Evolutionary conservation across 345 rosid genomes (phyloP).

Genomic region (Euphorbia lathyris): DNA sequence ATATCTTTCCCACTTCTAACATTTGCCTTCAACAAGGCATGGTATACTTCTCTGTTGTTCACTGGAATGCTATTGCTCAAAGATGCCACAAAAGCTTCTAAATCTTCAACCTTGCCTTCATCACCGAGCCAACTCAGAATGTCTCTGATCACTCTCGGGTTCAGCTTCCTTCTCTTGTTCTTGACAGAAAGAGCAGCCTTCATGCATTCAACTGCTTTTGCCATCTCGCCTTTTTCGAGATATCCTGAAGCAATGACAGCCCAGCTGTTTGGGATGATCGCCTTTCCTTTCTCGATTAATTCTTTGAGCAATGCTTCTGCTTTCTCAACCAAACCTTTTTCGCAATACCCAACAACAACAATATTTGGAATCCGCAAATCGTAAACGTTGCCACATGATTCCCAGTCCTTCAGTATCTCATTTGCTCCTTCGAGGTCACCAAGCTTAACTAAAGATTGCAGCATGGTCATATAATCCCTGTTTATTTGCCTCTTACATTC

Average conservation of each 20-base stretch:
- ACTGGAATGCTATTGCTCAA: slow-evolving; percentile 36
- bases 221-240: slow-evolving; percentile 35
- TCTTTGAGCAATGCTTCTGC: slow-evolving; percentile 59
- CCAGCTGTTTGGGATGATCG: slow-evolving; percentile 59
- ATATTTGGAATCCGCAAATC: slow-evolving; percentile 55
- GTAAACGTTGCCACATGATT: slow-evolving; percentile 53
- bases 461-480: slow-evolving; percentile 55
- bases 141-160: slow-evolving; percentile 38
- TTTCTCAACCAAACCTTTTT: slow-evolving; percentile 43
- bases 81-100: slow-evolving; percentile 44
- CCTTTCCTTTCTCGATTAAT: slow-evolving; percentile 48
- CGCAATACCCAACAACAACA: slow-evolving; percentile 43
- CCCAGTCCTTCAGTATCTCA: slow-evolving; percentile 63
- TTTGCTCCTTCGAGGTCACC: slow-evolving; percentile 67
- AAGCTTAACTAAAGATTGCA: slow-evolving; percentile 67
- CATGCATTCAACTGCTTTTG: slow-evolving; percentile 52
- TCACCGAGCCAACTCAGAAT: slow-evolving; percentile 61
- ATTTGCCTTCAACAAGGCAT: slow-evolving; percentile 53
- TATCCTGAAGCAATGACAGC: slow-evolving; percentile 55
- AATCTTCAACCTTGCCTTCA: slow-evolving; percentile 45
- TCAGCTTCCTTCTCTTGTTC: slow-evolving; percentile 60
- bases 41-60: slow-evolving; percentile 45
- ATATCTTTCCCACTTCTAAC: slow-evolving; percentile 42
- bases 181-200: slow-evolving; percentile 42
- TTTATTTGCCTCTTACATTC: slow-evolving; percentile 63